phyloP scores from a whole-genome alignment of 441 rosid species.

The Corymbia citriodora region DNA sequence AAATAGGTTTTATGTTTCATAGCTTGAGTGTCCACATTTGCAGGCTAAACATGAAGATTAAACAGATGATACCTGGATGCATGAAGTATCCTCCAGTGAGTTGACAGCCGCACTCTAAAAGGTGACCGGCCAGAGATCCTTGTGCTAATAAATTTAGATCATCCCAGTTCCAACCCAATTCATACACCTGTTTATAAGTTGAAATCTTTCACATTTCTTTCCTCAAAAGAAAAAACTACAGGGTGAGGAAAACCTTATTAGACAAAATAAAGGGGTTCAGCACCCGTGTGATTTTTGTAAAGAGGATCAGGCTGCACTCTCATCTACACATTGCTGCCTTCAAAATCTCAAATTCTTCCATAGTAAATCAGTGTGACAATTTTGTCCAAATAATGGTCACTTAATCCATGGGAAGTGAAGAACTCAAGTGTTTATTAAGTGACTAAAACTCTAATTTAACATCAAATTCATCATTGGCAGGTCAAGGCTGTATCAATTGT shows the following conservation, averaged over 20 bases:
- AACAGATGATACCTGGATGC: constrained; percentile 71
- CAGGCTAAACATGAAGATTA: neutral
- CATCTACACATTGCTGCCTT: neutral
- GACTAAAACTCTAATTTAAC: neutral
- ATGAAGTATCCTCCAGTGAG: constrained; percentile 96
- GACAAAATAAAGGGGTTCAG: neutral
- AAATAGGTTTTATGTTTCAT: neutral
- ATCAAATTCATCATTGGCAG: neutral
- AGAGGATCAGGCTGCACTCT: neutral
- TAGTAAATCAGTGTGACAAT: neutral
- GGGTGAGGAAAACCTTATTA: neutral
- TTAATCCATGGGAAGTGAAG: neutral
- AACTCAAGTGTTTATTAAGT: neutral
- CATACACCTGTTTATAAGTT: constrained; percentile 52
- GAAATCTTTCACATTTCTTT: neutral
- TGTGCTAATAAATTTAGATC: constrained; percentile 70
- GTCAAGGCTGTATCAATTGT: neutral
- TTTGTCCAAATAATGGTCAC: neutral
- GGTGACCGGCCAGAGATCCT: constrained; percentile 89
- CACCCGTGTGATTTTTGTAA: neutral
- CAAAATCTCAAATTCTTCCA: neutral
- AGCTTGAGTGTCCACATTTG: neutral
- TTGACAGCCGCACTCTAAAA: constrained; percentile 93
- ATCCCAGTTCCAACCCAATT: constrained; percentile 96
- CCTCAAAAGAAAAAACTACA: neutral